Base-by-base conservation (phyloP, 1,139 yeast genomes). In the Kazachstania sp. region DNA sequence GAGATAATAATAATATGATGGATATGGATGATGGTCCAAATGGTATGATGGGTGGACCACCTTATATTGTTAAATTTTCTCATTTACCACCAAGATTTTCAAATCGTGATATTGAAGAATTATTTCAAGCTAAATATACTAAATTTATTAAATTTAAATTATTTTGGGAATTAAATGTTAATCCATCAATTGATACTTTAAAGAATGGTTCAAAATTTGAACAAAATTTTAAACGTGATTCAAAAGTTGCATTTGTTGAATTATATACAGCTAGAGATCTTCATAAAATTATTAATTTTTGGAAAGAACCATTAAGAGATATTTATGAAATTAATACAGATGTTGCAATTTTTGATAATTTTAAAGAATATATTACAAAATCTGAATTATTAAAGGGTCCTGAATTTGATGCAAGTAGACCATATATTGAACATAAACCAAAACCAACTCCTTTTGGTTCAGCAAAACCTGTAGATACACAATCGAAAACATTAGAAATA, bases 241-340 rank as follows among this genome's bases (percentile, higher is more conserved):
- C 69, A 49, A 79, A 77, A 57, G 78, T 78, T n/a, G 79, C 83
- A 5, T 80, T 80, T 65, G 83, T 79, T 4, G 86, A 81, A 60
- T 65, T 80, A 51, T 63, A 65, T 26, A 65, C 74, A 9, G 64
- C 66, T 35, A 69, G 69, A 29, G 84, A 79, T 52, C 64, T 75
- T 59, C 66, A 69, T 38, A 77, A 68, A 51, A 67, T 67, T 31
- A 47, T 66, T 43, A 54, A 51, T 37, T 57, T 56, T 45, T 61
- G 65, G 66, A 40, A 48, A 1, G 39, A 47, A 12, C 67, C 67
- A 18, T 48, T 63, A 44, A 51, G 47, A 41, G 64, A 62, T 30
- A 51, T 61, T 29, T 57, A 63, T 39, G 53, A 56, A 31, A 61
- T 63, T 39, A 47, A 48, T 6, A 53, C 56, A 7, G 57, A 56